phyloP scores from a whole-genome alignment of 306 rosid genomes.

The Luffa aegyptiaca region DNA sequence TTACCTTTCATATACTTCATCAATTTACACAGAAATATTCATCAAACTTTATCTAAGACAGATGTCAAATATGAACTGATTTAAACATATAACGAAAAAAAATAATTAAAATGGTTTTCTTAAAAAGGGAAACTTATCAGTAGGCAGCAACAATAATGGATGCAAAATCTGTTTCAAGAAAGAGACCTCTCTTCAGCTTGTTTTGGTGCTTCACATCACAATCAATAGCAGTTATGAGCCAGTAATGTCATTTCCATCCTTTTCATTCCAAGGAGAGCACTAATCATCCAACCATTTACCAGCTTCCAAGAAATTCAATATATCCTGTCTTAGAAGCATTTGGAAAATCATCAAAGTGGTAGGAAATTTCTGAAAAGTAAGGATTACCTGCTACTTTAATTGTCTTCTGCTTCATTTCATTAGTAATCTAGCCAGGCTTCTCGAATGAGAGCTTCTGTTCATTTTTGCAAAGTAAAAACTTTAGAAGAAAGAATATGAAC shows the following conservation, averaged over 20 bases:
- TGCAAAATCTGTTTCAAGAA: neutral
- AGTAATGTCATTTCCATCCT: slow-evolving; percentile 2
- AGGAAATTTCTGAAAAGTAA: neutral
- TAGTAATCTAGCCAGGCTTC: neutral
- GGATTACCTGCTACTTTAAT: neutral
- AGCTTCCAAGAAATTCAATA: neutral
- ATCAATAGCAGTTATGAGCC: neutral
- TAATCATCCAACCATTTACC: neutral
- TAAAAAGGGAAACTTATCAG: neutral
- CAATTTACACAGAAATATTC: neutral
- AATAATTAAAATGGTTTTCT: neutral
- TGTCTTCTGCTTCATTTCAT: neutral
- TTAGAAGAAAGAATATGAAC: neutral
- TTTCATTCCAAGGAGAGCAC: neutral
- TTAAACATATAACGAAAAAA: neutral
- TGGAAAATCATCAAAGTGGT: neutral
- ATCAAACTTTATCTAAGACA: neutral
- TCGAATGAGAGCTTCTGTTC: neutral
- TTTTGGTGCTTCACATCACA: slow-evolving; percentile 8
- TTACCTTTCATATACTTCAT: neutral
- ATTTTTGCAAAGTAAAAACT: neutral
- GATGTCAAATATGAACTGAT: neutral
- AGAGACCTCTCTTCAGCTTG: neutral
- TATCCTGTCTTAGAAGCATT: neutral
- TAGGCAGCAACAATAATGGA: neutral